These are phyloP conservation scores for Solanum bulbocastanum DNA, from an alignment of 257 asterid genomes.

Conservation along the genomic window DNA sequence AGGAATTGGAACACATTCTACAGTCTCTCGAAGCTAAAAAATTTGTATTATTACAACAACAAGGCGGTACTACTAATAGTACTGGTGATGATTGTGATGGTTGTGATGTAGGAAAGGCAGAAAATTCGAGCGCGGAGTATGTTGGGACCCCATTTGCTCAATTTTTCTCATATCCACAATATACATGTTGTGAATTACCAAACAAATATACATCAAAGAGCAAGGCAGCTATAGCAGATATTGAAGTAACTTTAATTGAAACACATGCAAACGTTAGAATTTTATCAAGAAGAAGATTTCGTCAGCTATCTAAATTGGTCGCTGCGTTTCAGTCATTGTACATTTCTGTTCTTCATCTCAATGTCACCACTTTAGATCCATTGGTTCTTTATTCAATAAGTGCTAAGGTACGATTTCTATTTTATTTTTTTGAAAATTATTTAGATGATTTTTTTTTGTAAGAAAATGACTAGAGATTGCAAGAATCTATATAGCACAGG, in stretches of 20 bases:
- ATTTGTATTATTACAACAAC: constrained; percentile 10
- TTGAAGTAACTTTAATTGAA: constrained; percentile 84
- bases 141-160: constrained; percentile 48
- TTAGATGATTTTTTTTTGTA: background rate
- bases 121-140: background rate
- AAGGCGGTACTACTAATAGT: background rate
- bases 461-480: constrained; percentile 76
- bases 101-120: background rate
- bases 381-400: constrained; percentile 90
- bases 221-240: constrained; percentile 65
- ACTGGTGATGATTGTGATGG: background rate
- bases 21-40: constrained; percentile 81
- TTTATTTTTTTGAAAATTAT: background rate
- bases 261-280: constrained; percentile 88
- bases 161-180: constrained; percentile 71
- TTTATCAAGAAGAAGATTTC: constrained; percentile 44
- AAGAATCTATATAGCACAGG: constrained; percentile 25
- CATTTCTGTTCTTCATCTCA: constrained; percentile 78
- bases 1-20: constrained; percentile 85
- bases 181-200: constrained; percentile 42
- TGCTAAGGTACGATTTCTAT: constrained; percentile 52
- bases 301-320: constrained; percentile 72
- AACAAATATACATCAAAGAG: constrained; percentile 56
- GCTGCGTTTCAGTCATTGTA: constrained; percentile 52
- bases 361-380: constrained; percentile 66